A percentile compares a stretch with the other conserved stretches of the same genome.
Evolutionary conservation across 192 early-diverging fungal genomes (phyloP).

Genomic region (Gamsiella multidivaricata): DNA sequence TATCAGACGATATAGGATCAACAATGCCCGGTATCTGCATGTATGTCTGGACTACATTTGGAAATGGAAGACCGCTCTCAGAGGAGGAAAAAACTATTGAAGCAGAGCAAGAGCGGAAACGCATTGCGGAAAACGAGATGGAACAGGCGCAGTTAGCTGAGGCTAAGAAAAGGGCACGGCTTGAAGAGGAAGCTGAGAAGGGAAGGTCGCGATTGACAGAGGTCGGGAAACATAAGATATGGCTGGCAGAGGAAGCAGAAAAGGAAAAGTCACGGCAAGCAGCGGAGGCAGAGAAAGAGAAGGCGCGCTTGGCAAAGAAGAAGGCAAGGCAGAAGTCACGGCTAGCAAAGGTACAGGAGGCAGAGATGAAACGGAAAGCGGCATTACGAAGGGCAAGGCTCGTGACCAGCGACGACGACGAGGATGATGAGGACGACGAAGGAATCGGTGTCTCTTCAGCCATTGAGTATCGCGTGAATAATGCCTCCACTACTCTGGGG

Average conservation of each 20-base stretch:
- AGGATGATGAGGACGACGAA: too few species aligned
- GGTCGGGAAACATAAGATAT: not conserved
- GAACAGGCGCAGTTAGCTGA: too few species aligned
- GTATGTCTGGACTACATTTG: slow-evolving; percentile 21
- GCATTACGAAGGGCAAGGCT: too few species aligned
- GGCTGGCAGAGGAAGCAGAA: not conserved
- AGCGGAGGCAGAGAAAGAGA: not conserved
- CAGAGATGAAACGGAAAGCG: not conserved
- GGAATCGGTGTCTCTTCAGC: too few species aligned
- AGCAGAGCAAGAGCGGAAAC: not conserved
- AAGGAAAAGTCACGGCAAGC: not conserved
- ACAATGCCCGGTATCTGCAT: not conserved
- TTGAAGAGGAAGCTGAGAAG: not conserved
- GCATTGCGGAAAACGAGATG: not conserved
- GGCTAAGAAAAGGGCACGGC: not conserved
- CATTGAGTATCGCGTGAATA: too few species aligned
- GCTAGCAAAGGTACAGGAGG: not conserved
- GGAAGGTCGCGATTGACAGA: not conserved
- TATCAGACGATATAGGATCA: not conserved
- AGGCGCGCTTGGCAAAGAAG: not conserved
- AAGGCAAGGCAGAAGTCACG: not conserved
- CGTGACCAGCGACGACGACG: too few species aligned
- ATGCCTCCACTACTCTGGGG: too few species aligned
- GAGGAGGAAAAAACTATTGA: not conserved
- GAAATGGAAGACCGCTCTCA: slow-evolving; percentile 7